A percentile compares a stretch with the other conserved stretches of the same genome.
phyloP scores from a whole-genome alignment of 305 asterid species.

The Solanum hybrid region DNA sequence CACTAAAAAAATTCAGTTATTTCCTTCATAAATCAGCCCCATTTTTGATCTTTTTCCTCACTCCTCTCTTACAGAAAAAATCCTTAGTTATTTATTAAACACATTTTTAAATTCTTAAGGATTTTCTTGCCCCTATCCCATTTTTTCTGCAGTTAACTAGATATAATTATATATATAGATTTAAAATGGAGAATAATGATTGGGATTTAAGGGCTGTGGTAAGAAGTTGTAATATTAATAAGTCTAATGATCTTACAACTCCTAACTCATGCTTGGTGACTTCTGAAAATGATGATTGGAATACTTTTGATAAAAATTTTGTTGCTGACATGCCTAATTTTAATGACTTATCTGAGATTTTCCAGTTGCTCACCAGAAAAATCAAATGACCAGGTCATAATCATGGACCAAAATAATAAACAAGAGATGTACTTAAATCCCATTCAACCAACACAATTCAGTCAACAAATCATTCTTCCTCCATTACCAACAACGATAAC shows the following conservation, averaged over 20 bases:
- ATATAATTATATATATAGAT: not conserved
- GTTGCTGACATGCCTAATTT: constrained; percentile 7
- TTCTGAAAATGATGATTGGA: constrained; percentile 10
- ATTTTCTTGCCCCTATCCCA: not conserved
- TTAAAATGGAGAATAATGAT: not conserved
- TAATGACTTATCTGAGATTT: constrained; percentile 6
- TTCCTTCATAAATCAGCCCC: constrained; percentile 30
- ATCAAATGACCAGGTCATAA: not conserved
- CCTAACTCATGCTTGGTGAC: not conserved
- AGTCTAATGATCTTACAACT: not conserved
- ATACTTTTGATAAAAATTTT: constrained; percentile 6
- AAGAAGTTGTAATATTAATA: constrained; percentile 1
- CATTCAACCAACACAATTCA: not conserved
- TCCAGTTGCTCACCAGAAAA: not conserved
- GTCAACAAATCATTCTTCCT: not conserved
- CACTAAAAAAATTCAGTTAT: not conserved
- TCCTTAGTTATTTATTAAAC: not conserved
- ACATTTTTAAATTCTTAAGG: not conserved
- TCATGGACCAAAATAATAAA: not conserved
- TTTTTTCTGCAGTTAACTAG: not conserved
- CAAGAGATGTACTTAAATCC: not conserved
- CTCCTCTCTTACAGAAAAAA: not conserved
- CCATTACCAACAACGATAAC: not conserved
- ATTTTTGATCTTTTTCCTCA: constrained; percentile 8
- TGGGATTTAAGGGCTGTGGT: constrained; percentile 40